Percentiles rank a stretch among this genome's conserved stretches.
phyloP scores from a whole-genome alignment of 495 filamentous ascomycete species.

The Pyronema omphalodes region DNA sequence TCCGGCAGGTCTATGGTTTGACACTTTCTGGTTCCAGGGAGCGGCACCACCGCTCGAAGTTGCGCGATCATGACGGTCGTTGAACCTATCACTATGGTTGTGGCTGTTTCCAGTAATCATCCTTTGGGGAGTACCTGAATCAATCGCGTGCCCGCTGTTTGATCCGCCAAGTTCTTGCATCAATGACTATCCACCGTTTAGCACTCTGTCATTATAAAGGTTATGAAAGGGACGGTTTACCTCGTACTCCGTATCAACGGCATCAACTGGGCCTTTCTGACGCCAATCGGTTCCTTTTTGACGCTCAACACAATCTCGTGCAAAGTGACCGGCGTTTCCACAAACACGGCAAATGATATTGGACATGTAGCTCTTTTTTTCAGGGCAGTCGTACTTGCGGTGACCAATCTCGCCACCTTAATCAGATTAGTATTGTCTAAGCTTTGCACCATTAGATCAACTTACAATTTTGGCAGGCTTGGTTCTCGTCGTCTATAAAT shows the following conservation, averaged over 20 bases:
- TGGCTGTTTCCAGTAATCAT: constrained; percentile 62
- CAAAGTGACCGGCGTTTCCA: constrained; percentile 84
- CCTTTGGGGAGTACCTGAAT: constrained; percentile 30
- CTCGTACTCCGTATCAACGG: constrained; percentile 85
- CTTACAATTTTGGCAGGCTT: constrained; percentile 89
- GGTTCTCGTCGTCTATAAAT: constrained; percentile 70
- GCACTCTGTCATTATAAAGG: constrained; percentile 8
- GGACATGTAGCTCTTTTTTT: constrained; percentile 89
- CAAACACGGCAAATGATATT: constrained; percentile 97
- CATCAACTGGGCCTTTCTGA: constrained; percentile 48
- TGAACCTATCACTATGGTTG: constrained; percentile 17
- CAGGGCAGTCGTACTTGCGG: constrained; percentile 93
- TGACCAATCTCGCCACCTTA: constrained; percentile 74
- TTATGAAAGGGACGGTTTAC: constrained; percentile 31
- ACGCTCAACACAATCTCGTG: constrained; percentile 77
- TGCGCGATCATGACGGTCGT: constrained; percentile 62
- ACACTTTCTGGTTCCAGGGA: constrained; percentile 35
- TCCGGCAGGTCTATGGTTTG: not conserved
- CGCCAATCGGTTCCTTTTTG: constrained; percentile 80
- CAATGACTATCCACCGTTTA: constrained; percentile 51
- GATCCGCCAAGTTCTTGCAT: constrained; percentile 84
- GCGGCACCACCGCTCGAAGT: constrained; percentile 65
- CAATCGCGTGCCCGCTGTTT: constrained; percentile 37
- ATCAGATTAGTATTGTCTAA: constrained; percentile 1
- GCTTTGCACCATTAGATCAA: not conserved